Conservation (phyloP, 768 basidiomycete species). For the Lyophyllum shimeji region DNA sequence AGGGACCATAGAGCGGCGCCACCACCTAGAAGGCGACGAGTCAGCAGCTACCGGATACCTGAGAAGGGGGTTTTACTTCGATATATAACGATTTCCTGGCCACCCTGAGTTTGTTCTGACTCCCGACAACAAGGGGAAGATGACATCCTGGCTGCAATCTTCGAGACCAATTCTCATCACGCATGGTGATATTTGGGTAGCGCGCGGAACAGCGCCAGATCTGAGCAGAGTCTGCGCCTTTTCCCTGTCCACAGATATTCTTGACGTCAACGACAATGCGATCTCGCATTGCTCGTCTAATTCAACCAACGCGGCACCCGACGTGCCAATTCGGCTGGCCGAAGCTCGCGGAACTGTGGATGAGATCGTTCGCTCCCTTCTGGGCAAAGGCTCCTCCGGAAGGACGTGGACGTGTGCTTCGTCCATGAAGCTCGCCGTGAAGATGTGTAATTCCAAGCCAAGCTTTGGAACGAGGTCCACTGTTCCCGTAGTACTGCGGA, state of each 20-base stretch:
- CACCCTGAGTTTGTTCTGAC: slow-evolving; percentile 38
- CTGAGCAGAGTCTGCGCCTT: slow-evolving; percentile 18
- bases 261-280: slow-evolving; percentile 13
- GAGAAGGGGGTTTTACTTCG: slow-evolving; percentile 29
- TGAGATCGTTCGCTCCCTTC: not conserved
- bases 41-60: not conserved
- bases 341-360: not conserved
- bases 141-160: slow-evolving; percentile 23
- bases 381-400: slow-evolving; percentile 15
- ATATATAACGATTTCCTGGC: slow-evolving; percentile 58
- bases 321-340: slow-evolving; percentile 18
- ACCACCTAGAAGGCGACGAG: slow-evolving; percentile 14
- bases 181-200: slow-evolving; percentile 29
- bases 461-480: slow-evolving; percentile 17
- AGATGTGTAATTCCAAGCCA: slow-evolving; percentile 26
- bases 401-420: slow-evolving; percentile 25
- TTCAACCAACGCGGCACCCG: slow-evolving; percentile 14
- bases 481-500: slow-evolving; percentile 20
- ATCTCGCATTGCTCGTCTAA: slow-evolving; percentile 27
- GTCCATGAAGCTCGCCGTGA: slow-evolving; percentile 27
- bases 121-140: slow-evolving; percentile 43
- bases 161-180: slow-evolving; percentile 30
- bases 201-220: slow-evolving; percentile 19
- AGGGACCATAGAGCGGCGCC: slow-evolving; percentile 13
- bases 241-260: slow-evolving; percentile 14